These are phyloP conservation scores for Arabidopsis arenosa DNA, from an alignment of 345 rosid species.

Conservation along the genomic window DNA sequence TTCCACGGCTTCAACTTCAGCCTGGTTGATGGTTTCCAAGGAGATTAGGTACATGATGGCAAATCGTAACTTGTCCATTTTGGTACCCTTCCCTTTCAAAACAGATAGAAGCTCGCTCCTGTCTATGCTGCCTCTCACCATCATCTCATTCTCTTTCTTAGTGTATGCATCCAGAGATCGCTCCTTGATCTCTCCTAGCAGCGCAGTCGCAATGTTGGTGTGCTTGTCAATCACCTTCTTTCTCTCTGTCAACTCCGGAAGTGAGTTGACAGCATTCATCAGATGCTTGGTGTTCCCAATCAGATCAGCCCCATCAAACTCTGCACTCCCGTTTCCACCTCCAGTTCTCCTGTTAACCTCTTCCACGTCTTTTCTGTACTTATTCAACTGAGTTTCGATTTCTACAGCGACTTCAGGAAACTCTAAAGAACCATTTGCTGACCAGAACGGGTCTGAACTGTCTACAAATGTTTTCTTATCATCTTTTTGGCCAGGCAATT, in stretches of 20 bases:
- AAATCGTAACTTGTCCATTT: slow-evolving; percentile 75
- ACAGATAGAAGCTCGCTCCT: slow-evolving; percentile 60
- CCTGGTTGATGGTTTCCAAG: slow-evolving; percentile 64
- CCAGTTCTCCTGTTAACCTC: slow-evolving; percentile 80
- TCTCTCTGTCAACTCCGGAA: slow-evolving; percentile 81
- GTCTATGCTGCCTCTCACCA: slow-evolving; percentile 73
- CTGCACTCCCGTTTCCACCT: not conserved
- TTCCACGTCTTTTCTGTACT: slow-evolving; percentile 82
- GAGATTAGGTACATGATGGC: slow-evolving; percentile 81
- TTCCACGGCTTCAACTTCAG: slow-evolving; percentile 59
- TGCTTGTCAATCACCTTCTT: slow-evolving; percentile 88
- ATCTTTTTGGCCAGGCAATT: slow-evolving; percentile 64
- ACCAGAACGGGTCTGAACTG: slow-evolving; percentile 76
- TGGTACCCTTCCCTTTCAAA: slow-evolving; percentile 77
- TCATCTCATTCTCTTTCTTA: slow-evolving; percentile 82
- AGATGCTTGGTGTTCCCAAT: slow-evolving; percentile 84
- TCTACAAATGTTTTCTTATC: slow-evolving; percentile 72
- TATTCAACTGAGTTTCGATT: slow-evolving; percentile 72
- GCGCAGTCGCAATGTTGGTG: slow-evolving; percentile 72
- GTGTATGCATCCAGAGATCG: slow-evolving; percentile 76
- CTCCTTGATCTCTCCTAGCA: slow-evolving; percentile 84
- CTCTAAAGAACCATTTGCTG: slow-evolving; percentile 70
- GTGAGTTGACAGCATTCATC: slow-evolving; percentile 86
- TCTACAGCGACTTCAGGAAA: slow-evolving; percentile 88
- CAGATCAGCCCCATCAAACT: slow-evolving; percentile 67